phyloP scores from a whole-genome alignment of 2,329 filamentous ascomycete species.

The Exophiala xenobiotica region DNA sequence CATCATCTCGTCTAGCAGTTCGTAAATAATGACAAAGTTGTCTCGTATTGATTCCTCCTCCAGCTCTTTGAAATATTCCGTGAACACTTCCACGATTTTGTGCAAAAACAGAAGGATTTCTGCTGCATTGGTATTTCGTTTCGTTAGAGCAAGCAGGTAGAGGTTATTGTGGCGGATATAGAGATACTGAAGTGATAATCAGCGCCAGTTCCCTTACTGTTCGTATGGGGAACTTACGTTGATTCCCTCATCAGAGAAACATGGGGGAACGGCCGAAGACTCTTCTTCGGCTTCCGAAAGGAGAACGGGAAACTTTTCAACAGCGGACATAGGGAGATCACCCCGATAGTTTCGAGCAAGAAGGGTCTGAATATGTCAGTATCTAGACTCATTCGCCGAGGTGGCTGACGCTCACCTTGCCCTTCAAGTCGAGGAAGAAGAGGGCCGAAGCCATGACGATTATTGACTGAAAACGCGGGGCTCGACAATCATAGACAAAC shows the following conservation, averaged over 20 bases:
- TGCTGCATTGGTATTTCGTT: conserved; percentile 97
- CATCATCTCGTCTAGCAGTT: conserved; percentile 99
- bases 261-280: conserved; percentile 92
- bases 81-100: conserved; percentile 98
- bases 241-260: conserved; percentile 97
- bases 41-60: conserved; percentile 98
- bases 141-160: conserved; percentile 94
- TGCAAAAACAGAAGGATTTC: conserved; percentile 98
- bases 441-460: conserved; percentile 85
- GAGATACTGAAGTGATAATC: conserved; percentile 67
- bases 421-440: conserved; percentile 99
- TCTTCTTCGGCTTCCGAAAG: conserved; percentile 99
- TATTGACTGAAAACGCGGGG: not conserved
- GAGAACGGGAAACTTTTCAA: conserved; percentile 95
- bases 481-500: too few species aligned
- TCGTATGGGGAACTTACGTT: conserved; percentile 63
- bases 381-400: not conserved
- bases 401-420: conserved; percentile 67
- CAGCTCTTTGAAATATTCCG: conserved; percentile 98
- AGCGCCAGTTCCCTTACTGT: conserved; percentile 1
- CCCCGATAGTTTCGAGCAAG: conserved; percentile 97
- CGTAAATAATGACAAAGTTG: conserved; percentile 99
- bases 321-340: conserved; percentile 98
- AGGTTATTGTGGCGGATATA: conserved; percentile 99
- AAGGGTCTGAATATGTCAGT: conserved; percentile 67